phyloP scores from a whole-genome alignment of 2,329 filamentous ascomycete species.

The Aspergillus persii region DNA sequence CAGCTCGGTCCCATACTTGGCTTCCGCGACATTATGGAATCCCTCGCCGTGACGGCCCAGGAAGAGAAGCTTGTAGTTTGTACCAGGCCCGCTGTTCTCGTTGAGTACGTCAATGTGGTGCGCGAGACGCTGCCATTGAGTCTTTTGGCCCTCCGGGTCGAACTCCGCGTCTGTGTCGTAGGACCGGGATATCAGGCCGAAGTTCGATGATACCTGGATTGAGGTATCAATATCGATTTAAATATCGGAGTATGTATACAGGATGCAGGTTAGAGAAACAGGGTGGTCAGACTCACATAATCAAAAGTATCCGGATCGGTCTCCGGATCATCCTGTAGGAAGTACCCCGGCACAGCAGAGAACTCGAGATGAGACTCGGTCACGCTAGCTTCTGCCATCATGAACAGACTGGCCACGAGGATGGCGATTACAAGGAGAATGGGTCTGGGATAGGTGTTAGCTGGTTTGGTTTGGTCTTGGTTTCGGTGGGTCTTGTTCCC shows the following conservation, averaged over 20 bases:
- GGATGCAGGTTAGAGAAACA: neutral
- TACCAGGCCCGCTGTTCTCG: conserved; percentile 31
- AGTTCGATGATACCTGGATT: conserved; percentile 40
- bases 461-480: neutral
- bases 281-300: conserved; percentile 39
- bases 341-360: conserved; percentile 47
- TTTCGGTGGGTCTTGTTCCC: too few species aligned
- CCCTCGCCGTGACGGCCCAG: conserved; percentile 62
- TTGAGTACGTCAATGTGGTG: conserved; percentile 50
- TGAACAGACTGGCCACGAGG: conserved; percentile 7
- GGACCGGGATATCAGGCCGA: conserved; percentile 49
- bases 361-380: conserved; percentile 31
- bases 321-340: conserved; percentile 50
- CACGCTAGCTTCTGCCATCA: conserved; percentile 17
- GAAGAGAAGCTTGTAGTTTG: conserved; percentile 56
- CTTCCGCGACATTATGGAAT: conserved; percentile 60
- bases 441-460: neutral
- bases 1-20: conserved; percentile 55
- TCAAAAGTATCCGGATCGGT: conserved; percentile 50
- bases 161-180: conserved; percentile 43
- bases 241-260: neutral
- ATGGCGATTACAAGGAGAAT: conserved; percentile 8
- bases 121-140: conserved; percentile 57
- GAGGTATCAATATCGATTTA: neutral
- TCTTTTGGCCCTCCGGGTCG: conserved; percentile 34